Percentiles rank a stretch among this genome's conserved stretches.
Conservation (phyloP, 441 rosid genomes). For the Corymbia calophylla region DNA sequence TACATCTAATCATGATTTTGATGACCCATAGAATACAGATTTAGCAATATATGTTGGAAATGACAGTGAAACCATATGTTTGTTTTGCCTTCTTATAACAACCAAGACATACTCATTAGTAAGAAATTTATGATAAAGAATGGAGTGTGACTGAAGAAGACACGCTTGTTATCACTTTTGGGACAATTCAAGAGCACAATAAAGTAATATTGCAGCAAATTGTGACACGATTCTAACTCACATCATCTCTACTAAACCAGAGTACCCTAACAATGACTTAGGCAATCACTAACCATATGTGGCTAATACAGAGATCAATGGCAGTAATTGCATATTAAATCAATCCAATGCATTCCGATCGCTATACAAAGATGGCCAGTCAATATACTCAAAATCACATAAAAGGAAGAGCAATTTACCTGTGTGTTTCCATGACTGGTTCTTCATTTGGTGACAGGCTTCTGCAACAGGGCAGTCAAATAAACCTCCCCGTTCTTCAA, state of each 20-base stretch:
- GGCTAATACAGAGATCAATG: not conserved
- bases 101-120: not conserved
- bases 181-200: not conserved
- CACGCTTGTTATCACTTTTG: not conserved
- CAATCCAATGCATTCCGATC: not conserved
- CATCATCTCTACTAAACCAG: not conserved
- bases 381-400: not conserved
- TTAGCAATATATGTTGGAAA: not conserved
- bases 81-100: not conserved
- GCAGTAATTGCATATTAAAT: not conserved
- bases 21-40: not conserved
- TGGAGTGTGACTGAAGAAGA: not conserved
- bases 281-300: not conserved
- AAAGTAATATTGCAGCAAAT: not conserved
- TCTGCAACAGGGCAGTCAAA: conserved; percentile 83
- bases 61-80: not conserved
- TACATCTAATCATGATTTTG: not conserved
- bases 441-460: conserved; percentile 57
- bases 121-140: not conserved
- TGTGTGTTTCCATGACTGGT: not conserved
- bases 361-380: not conserved
- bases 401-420: conserved; percentile 19
- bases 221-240: not conserved
- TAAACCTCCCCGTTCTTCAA: conserved; percentile 76
- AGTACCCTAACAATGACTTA: not conserved